Base-by-base conservation (phyloP, 208 protist species). In the Porcisia hertigi region DNA sequence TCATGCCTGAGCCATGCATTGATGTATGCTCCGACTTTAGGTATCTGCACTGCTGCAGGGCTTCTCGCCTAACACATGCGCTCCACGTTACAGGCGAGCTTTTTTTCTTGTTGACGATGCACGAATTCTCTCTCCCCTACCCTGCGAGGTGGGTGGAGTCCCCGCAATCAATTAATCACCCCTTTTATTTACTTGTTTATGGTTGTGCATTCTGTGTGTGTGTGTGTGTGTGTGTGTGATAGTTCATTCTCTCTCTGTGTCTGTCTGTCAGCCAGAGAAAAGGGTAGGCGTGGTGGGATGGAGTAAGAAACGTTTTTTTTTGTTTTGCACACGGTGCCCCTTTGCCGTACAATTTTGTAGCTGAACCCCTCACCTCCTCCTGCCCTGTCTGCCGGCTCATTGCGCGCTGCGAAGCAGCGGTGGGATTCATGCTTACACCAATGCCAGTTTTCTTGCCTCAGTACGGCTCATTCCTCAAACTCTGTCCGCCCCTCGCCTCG, bases 131-230 rank as follows among this genome's bases (percentile, higher is more conserved):
- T 60, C 18, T 60, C 5, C 39, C 52, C 36, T 49, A 9, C 9
- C 45, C 3, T n/a, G n/a, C n/a, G n/a, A n/a, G n/a, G n/a, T n/a
- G n/a, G n/a, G n/a, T n/a, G n/a, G n/a, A n/a, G 71, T 72, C 57
- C 57, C 54, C 41, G 34, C 73, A 23, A 64, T 75, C 41, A 49
- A n/a, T 65, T 67, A n/a, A 30, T 43, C 58, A 25, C 41, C 58
- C 11, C 62, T 69, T 65, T 73, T 53, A n/a, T 76, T 65, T 73
- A 25, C 55, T 80, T 80, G 45, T 30, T 64, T 70, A 36, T 70
- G 47, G 47, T 39, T 49, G 7, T 9, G 45, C 45, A 9, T 3
- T 49, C 45, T 49, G 9, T 49, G 45, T n/a, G n/a, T n/a, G n/a
- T n/a, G n/a, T n/a, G n/a, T n/a, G n/a, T n/a, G n/a, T n/a, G n/a